Evolutionary conservation across 1,284 basidiomycete species (phyloP).

Genomic region (Coniophora puteana): DNA sequence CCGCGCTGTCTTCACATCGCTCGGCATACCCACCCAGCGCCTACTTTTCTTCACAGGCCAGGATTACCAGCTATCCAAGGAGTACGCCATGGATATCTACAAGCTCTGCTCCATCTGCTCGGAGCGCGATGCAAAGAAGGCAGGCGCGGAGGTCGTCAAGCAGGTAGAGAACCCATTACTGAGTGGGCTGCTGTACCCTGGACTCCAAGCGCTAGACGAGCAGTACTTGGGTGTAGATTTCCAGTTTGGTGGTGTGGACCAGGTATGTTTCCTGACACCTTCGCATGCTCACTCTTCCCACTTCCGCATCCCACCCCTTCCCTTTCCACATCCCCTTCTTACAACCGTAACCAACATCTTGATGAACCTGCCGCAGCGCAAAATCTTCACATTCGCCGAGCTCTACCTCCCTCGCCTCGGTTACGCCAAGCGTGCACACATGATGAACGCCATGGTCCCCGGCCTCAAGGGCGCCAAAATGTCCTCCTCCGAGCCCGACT

Average conservation of each 20-base stretch:
- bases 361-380: slow-evolving; percentile 57
- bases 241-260: slow-evolving; percentile 98
- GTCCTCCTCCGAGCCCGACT: slow-evolving; percentile 97
- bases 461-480: slow-evolving; percentile 96
- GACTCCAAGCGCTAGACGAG: slow-evolving; percentile 95
- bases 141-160: slow-evolving; percentile 99
- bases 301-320: not conserved
- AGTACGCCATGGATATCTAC: slow-evolving; percentile 97
- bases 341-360: slow-evolving; percentile 2
- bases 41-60: slow-evolving; percentile 88
- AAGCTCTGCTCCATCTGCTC: slow-evolving; percentile 85
- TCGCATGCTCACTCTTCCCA: not conserved
- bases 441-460: slow-evolving; percentile 99
- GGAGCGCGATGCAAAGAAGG: slow-evolving; percentile 97
- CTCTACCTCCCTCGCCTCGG: slow-evolving; percentile 92
- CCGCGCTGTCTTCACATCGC: slow-evolving; percentile 78
- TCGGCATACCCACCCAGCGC: slow-evolving; percentile 88
- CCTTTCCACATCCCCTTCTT: slow-evolving; percentile 1
- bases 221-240: slow-evolving; percentile 96
- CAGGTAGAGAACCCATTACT: slow-evolving; percentile 92
- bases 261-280: slow-evolving; percentile 47
- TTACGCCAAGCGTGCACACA: slow-evolving; percentile 92
- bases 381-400: slow-evolving; percentile 99
- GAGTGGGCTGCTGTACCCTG: slow-evolving; percentile 93
- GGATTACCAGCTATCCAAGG: slow-evolving; percentile 86